Percentiles rank a stretch among this genome's conserved stretches.
These are phyloP conservation scores for Cetradonia linearis DNA, from an alignment of 495 filamentous ascomycete genomes.

Conservation along the genomic window DNA sequence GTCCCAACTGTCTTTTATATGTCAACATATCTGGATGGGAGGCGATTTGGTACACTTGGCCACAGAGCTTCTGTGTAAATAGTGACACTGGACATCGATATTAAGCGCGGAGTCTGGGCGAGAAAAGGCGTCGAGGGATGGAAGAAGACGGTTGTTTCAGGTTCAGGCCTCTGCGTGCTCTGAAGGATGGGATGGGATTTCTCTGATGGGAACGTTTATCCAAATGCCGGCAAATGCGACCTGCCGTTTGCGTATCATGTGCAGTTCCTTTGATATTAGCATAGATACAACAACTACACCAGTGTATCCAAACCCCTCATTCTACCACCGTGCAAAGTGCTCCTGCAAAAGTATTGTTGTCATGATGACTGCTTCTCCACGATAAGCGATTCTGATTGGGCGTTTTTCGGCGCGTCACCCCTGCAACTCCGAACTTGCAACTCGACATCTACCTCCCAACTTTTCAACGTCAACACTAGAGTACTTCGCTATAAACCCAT, in stretches of 20 bases:
- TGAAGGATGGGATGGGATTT: background rate
- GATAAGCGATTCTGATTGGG: constrained; percentile 2
- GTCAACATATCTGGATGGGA: background rate
- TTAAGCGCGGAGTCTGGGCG: constrained; percentile 13
- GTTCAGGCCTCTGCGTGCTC: background rate
- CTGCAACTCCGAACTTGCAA: constrained; percentile 5
- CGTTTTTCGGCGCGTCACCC: constrained; percentile 7
- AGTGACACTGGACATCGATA: background rate
- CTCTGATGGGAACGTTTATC: constrained; percentile 3
- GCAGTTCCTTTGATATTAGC: background rate
- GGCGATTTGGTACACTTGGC: background rate
- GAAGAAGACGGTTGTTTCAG: background rate
- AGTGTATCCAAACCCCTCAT: background rate
- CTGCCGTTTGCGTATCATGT: background rate
- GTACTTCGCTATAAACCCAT: background rate
- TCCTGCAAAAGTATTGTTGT: background rate
- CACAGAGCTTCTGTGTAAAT: constrained; percentile 12
- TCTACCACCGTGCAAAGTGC: background rate
- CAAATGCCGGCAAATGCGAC: constrained; percentile 9
- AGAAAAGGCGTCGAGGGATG: constrained; percentile 1
- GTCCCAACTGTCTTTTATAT: background rate
- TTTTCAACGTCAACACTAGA: background rate
- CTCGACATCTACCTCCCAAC: background rate
- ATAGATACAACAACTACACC: background rate
- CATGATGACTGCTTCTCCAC: background rate